A percentile compares a stretch with the other conserved stretches of the same genome.
Conservation (phyloP, 1,284 basidiomycete genomes). For the Neonothopanus nambi region DNA sequence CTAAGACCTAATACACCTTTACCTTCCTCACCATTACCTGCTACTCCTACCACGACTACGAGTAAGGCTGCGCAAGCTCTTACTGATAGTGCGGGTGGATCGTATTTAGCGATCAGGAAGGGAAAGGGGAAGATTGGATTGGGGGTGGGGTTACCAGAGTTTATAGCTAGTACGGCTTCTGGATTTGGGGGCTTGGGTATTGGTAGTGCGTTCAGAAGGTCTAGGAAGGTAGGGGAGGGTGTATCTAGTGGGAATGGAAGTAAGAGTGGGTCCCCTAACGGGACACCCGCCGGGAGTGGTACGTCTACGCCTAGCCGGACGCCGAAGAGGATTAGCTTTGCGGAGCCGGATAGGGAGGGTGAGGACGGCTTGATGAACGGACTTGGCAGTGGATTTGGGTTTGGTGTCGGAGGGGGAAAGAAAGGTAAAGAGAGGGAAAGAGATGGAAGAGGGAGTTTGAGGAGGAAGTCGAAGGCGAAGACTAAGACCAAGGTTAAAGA, state of each 20-base stretch:
- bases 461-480: conserved; percentile 10
- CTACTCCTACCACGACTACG: background rate
- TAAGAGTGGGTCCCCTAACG: background rate
- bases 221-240: too few relatives aligned
- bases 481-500: conserved; percentile 13
- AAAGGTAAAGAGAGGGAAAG: conserved; percentile 18
- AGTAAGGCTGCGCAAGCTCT: too few relatives aligned
- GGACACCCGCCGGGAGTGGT: conserved; percentile 17
- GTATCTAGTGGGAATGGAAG: conserved; percentile 29
- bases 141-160: background rate
- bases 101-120: too few relatives aligned
- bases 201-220: too few relatives aligned
- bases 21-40: background rate
- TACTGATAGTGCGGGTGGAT: too few relatives aligned
- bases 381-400: conserved; percentile 5
- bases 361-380: conserved; percentile 31
- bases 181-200: background rate
- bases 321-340: conserved; percentile 77
- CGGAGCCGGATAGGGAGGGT: conserved; percentile 69
- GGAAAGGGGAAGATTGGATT: background rate
- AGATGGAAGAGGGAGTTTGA: conserved; percentile 26
- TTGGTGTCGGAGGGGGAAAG: conserved; percentile 25
- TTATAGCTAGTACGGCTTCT: background rate
- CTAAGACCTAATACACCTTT: background rate
- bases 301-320: conserved; percentile 35